These are phyloP conservation scores for Oryza australiensis DNA, from an alignment of 176 grass and related monocot species.

Conservation along the genomic window DNA sequence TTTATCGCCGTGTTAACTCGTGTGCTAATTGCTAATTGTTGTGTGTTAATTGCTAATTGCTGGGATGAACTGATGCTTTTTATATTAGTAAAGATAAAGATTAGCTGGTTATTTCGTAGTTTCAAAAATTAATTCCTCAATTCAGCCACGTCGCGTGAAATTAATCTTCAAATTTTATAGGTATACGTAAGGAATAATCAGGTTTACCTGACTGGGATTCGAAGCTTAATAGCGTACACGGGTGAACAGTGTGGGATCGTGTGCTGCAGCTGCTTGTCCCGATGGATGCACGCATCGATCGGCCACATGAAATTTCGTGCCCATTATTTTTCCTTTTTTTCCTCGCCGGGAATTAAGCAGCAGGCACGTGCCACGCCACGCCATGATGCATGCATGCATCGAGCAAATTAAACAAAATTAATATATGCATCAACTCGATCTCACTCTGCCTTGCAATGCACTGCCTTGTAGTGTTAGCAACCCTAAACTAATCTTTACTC, in stretches of 20 bases:
- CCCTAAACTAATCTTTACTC: not conserved
- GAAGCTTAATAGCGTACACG: constrained; percentile 27
- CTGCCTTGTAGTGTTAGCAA: constrained; percentile 30
- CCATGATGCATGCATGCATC: not conserved
- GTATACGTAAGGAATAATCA: too few relatives aligned
- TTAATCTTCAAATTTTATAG: too few relatives aligned
- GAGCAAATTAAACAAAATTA: not conserved
- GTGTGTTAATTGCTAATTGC: too few relatives aligned
- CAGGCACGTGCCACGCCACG: constrained; percentile 31
- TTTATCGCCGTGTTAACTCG: too few relatives aligned
- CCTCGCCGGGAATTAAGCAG: constrained; percentile 31
- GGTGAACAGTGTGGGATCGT: constrained; percentile 49
- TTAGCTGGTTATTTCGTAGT: too few relatives aligned
- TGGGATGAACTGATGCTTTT: too few relatives aligned
- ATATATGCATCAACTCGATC: too few relatives aligned
- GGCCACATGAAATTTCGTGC: not conserved
- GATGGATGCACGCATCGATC: not conserved
- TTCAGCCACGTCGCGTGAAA: too few relatives aligned
- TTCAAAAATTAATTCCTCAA: too few relatives aligned
- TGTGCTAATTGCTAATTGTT: too few relatives aligned
- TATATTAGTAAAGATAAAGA: too few relatives aligned
- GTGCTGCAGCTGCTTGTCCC: constrained; percentile 17
- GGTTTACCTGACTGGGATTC: not conserved
- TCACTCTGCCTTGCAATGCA: not conserved
- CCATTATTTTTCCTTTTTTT: not conserved